These are phyloP conservation scores for Eucalyptus marginata DNA, from an alignment of 345 rosid species.

Conservation along the genomic window DNA sequence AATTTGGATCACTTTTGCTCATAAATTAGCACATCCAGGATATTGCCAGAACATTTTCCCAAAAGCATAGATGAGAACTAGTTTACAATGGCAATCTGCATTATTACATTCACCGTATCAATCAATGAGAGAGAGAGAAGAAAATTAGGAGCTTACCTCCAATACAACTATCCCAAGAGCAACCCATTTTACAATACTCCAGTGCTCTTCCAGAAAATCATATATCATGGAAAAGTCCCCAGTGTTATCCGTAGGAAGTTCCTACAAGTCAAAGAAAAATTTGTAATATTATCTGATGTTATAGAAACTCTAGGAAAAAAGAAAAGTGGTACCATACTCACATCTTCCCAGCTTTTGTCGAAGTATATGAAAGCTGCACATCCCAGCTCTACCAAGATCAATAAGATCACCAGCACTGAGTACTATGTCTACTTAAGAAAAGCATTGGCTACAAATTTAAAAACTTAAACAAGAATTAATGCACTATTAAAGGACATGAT, in stretches of 20 bases:
- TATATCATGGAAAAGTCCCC: slow-evolving; percentile 70
- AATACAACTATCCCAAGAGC: slow-evolving; percentile 81
- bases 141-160: slow-evolving; percentile 43
- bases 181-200: slow-evolving; percentile 80
- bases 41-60: background rate
- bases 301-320: background rate
- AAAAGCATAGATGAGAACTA: background rate
- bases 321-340: slow-evolving; percentile 12
- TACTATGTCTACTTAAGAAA: slow-evolving; percentile 73
- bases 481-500: background rate
- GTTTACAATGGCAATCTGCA: background rate
- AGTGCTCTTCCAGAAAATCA: slow-evolving; percentile 63
- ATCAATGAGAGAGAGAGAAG: background rate
- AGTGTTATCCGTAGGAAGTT: slow-evolving; percentile 41
- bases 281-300: background rate
- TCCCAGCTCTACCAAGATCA: slow-evolving; percentile 89
- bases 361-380: slow-evolving; percentile 87
- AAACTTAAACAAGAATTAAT: background rate
- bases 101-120: background rate
- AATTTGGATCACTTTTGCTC: background rate
- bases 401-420: slow-evolving; percentile 55
- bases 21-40: background rate
- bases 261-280: background rate
- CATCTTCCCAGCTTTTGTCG: slow-evolving; percentile 81
- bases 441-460: slow-evolving; percentile 1